phyloP scores from a whole-genome alignment of 176 grass and related monocot genomes.

The Rhynchospora tenuis region DNA sequence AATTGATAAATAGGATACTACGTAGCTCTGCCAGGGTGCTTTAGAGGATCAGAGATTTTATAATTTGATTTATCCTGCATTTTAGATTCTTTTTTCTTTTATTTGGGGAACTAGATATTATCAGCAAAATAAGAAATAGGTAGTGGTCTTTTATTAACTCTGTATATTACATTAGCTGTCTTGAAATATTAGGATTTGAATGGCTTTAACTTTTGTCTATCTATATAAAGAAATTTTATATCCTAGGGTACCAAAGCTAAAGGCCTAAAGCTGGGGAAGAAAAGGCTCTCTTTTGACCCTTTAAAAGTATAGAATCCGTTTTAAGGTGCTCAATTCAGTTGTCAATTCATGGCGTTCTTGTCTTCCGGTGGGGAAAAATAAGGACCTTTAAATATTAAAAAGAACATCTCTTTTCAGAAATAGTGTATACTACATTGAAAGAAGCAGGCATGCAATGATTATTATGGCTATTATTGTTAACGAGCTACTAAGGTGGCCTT shows the following conservation, averaged over 20 bases:
- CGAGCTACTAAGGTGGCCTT: no score
- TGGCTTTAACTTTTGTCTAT: neutral
- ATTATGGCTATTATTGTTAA: no score
- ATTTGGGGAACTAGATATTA: neutral
- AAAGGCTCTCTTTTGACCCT: neutral
- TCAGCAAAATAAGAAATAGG: neutral
- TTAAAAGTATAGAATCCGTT: neutral
- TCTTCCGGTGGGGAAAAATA: neutral
- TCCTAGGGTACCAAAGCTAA: neutral
- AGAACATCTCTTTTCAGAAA: no score
- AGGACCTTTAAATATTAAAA: no score
- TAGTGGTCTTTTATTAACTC: neutral
- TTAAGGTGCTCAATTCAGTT: neutral
- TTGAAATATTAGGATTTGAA: neutral
- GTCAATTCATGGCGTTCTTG: neutral
- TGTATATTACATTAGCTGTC: neutral
- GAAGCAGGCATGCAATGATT: neutral
- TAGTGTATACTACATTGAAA: neutral
- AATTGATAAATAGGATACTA: neutral
- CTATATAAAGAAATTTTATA: neutral
- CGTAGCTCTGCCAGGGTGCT: neutral
- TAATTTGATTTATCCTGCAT: neutral
- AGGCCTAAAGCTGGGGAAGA: neutral
- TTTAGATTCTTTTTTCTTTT: neutral
- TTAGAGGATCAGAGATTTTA: neutral